These are phyloP conservation scores for Solanum dulcamara DNA, from an alignment of 257 asterid genomes.

Conservation along the genomic window DNA sequence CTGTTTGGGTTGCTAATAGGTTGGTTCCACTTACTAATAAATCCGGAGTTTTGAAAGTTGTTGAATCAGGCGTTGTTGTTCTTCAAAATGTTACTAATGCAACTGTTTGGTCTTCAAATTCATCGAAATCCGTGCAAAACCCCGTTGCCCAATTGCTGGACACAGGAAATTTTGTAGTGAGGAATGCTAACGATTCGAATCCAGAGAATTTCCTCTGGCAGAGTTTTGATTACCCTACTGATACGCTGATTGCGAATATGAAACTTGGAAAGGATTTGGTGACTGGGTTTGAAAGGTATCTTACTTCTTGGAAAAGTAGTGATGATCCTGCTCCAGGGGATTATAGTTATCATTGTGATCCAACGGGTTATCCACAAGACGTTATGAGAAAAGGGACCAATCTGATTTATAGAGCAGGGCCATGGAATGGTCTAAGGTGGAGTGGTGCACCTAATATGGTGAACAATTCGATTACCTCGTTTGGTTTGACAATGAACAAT, in stretches of 20 bases:
- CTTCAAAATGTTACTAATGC: conserved; percentile 8
- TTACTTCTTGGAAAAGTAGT: conserved; percentile 28
- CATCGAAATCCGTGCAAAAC: conserved; percentile 2
- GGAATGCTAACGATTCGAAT: conserved; percentile 13
- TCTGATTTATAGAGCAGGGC: conserved; percentile 10
- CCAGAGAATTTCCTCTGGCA: conserved; percentile 31
- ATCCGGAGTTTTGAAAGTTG: conserved; percentile 16
- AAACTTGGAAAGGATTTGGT: conserved; percentile 25
- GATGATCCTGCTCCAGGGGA: conserved; percentile 32
- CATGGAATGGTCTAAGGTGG: conserved; percentile 32
- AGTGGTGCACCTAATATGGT: conserved; percentile 12
- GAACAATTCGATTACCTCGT: not conserved
- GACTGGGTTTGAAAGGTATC: conserved; percentile 12
- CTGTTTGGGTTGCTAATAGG: conserved; percentile 33
- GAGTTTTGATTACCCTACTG: conserved; percentile 41
- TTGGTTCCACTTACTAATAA: conserved; percentile 6
- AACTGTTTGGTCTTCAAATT: conserved; percentile 30
- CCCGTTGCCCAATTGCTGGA: conserved; percentile 35
- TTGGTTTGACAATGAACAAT: not conserved
- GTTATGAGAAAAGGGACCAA: not conserved
- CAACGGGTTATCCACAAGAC: conserved; percentile 24
- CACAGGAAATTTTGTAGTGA: conserved; percentile 36
- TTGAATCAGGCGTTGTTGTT: conserved; percentile 13
- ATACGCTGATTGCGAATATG: conserved; percentile 40
- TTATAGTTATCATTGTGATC: conserved; percentile 14